These are phyloP conservation scores for Neonectria coccinea DNA, from an alignment of 2,329 filamentous ascomycete genomes.

Conservation along the genomic window DNA sequence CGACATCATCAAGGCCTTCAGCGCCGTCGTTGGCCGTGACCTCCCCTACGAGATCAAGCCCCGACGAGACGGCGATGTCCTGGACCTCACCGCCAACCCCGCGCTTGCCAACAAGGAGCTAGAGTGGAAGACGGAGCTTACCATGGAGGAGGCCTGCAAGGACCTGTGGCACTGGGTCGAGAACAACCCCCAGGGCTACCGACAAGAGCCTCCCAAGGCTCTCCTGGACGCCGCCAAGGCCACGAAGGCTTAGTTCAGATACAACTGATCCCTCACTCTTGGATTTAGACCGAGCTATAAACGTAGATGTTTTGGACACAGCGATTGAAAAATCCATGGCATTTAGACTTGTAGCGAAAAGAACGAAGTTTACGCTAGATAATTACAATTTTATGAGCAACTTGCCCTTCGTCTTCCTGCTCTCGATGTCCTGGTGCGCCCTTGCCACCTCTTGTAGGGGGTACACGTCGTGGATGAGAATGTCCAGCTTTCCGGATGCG, in stretches of 20 bases:
- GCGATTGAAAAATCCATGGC: conserved; percentile 36
- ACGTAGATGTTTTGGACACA: conserved; percentile 37
- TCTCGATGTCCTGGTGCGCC: conserved; percentile 83
- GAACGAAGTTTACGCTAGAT: conserved; percentile 32
- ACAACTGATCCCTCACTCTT: conserved; percentile 33
- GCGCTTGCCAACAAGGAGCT: conserved; percentile 88
- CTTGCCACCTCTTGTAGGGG: conserved; percentile 76
- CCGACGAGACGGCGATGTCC: conserved; percentile 87
- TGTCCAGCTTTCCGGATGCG: conserved; percentile 74
- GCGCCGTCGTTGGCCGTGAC: conserved; percentile 83
- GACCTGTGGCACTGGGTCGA: conserved; percentile 97
- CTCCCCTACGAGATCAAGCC: conserved; percentile 88
- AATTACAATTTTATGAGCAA: conserved; percentile 75
- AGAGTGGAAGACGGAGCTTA: conserved; percentile 89
- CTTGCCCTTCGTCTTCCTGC: conserved; percentile 87
- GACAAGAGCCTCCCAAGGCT: conserved; percentile 87
- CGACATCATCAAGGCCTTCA: conserved; percentile 97
- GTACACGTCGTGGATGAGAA: conserved; percentile 82
- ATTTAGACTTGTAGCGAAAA: conserved; percentile 39
- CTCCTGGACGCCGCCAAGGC: conserved; percentile 74
- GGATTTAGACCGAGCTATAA: conserved; percentile 26
- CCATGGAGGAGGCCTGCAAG: conserved; percentile 91
- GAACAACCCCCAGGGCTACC: conserved; percentile 96
- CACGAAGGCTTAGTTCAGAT: conserved; percentile 44
- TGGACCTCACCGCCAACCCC: conserved; percentile 94